A percentile compares a stretch with the other conserved stretches of the same genome.
These are phyloP conservation scores for Komagataella phaffii DNA, from an alignment of 805 yeast species.

Conservation along the genomic window DNA sequence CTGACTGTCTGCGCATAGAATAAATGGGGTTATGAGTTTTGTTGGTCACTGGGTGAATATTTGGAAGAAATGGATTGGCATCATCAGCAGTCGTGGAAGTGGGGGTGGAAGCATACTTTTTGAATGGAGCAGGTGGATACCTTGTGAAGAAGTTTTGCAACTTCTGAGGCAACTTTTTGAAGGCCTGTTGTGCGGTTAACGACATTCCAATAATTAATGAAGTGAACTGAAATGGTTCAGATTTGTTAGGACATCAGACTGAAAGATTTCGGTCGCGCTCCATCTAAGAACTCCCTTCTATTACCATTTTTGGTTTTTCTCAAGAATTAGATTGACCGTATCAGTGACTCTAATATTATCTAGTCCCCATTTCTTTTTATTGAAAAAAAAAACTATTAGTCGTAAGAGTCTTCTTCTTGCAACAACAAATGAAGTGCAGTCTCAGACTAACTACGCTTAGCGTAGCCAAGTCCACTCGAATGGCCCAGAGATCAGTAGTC, in stretches of 20 bases:
- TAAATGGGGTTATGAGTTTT: constrained; percentile 64
- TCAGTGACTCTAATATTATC: neutral
- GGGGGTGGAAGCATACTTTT: constrained; percentile 49
- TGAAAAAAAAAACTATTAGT: neutral
- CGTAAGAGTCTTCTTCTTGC: neutral
- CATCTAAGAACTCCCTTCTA: neutral
- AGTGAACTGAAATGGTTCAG: neutral
- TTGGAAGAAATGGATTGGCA: constrained; percentile 81
- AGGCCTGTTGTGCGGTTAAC: constrained; percentile 18
- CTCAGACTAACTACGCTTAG: neutral
- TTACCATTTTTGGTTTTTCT: neutral
- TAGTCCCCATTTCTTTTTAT: neutral
- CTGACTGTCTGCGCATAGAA: constrained; percentile 74
- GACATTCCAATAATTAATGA: constrained; percentile 1
- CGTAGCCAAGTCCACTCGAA: neutral
- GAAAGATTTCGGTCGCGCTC: neutral
- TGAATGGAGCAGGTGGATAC: constrained; percentile 78
- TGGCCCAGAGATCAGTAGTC: neutral
- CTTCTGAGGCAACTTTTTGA: constrained; percentile 46
- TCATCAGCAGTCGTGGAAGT: constrained; percentile 50
- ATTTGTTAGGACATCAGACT: neutral
- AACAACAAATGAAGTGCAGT: neutral
- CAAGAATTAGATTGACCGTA: neutral
- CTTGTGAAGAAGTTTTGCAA: constrained; percentile 64
- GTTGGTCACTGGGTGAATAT: constrained; percentile 73